Conservation (phyloP, 2,329 filamentous ascomycete genomes). For the Hypoxylon sp. region DNA sequence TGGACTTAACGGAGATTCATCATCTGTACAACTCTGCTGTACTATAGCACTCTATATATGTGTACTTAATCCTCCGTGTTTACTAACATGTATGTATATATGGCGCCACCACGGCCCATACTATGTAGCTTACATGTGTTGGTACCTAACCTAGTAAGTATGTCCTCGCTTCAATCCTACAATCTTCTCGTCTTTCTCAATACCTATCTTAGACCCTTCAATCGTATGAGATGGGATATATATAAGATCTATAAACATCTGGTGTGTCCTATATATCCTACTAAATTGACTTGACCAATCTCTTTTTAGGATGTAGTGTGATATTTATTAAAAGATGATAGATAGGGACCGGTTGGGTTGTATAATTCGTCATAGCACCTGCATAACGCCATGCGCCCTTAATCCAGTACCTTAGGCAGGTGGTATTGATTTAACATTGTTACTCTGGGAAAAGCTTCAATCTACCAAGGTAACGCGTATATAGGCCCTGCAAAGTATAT, state of each 20-base stretch:
- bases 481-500: slow-evolving; percentile 14
- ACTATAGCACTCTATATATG: too few species aligned
- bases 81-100: neutral
- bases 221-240: neutral
- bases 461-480: slow-evolving; percentile 22
- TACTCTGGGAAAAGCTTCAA: slow-evolving; percentile 19
- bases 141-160: neutral
- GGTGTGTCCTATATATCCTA: neutral
- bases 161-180: neutral
- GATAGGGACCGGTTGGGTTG: slow-evolving; percentile 31
- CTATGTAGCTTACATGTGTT: neutral
- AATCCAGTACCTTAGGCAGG: slow-evolving; percentile 30
- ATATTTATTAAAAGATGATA: slow-evolving; percentile 26
- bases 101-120: neutral
- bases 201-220: neutral
- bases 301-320: slow-evolving; percentile 7
- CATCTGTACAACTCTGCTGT: slow-evolving; percentile 9
- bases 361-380: slow-evolving; percentile 45
- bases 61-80: slow-evolving; percentile 9
- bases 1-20: slow-evolving; percentile 32
- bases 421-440: slow-evolving; percentile 21
- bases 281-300: slow-evolving; percentile 12
- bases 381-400: slow-evolving; percentile 42
- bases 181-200: neutral
- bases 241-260: neutral